Evolutionary conservation across 2,329 filamentous ascomycete species (phyloP), one percentile per base, ranked within the genome.

Genomic region (Cercospora janseana): DNA sequence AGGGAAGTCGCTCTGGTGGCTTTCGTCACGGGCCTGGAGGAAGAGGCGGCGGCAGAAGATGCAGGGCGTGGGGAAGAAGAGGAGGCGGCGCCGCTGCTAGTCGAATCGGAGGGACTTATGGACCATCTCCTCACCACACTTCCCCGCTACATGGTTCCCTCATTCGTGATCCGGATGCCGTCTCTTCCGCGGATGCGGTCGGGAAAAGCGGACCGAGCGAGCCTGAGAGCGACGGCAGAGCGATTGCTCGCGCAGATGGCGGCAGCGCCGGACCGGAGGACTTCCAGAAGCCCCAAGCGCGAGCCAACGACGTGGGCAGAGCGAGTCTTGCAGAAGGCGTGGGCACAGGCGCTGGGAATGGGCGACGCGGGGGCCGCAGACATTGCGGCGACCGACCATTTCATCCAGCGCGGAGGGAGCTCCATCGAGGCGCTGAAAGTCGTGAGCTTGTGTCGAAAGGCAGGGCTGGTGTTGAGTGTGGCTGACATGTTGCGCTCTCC

Each of bases 251-350:
- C 46, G 6, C 18, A 44, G 32, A 46, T 18, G 35, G 41, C 10
- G 42, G 9, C 13, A 46, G 24, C 28, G 38, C 18, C 9, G 4
- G 46, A 42, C 20, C 12, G 20, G 15, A 31, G 28, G 13, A 26
- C 2, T 59, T 81, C 82, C 74, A 80, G 77, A 1, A 61, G 71
- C 0, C 61, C 71, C 8, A 87, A 93, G 62, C 61, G 63, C 0
- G 90, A 48, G 8, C 40, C 43, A 18, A 21, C 15, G 27, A 49
- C 49, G 3, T 56, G 44, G 41, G 41, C 48, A 1, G 23, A 31
- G 20, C 12, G 32, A 8, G 13, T 46, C 4, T 3, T 27, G 26
- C 6, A 6, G 26, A 6, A 27, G 26, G 26, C 26, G 26, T 27
- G 26, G 26, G 26, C 6, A 12, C 26, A 27, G 12, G 26, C 26